These are phyloP conservation scores for Kurtzmaniella natalensis DNA, from an alignment of 1,139 yeast species.

Conservation along the genomic window DNA sequence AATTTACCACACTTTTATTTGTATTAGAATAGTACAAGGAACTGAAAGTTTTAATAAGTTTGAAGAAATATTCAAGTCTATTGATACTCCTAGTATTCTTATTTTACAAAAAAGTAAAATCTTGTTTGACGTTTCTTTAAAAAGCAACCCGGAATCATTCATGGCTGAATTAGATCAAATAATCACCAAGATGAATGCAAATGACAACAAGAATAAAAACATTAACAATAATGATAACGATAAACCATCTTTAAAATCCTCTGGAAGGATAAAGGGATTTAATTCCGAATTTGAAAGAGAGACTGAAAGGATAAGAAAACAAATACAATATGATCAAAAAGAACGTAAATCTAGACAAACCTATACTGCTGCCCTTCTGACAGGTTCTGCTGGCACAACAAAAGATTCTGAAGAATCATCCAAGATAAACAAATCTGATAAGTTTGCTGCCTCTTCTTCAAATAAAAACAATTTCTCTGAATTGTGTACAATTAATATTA, in stretches of 20 bases:
- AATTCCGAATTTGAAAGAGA: constrained; percentile 17
- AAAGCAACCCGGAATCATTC: constrained; percentile 20
- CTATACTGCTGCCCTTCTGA: no score
- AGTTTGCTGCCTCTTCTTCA: not conserved
- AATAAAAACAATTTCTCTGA: not conserved
- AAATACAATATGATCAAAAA: constrained; percentile 47
- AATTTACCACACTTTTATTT: constrained; percentile 24
- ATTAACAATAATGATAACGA: not conserved
- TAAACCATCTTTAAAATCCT: not conserved
- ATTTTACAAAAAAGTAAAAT: constrained; percentile 44
- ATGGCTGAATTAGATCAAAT: constrained; percentile 18
- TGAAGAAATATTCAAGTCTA: constrained; percentile 45
- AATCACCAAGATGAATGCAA: constrained; percentile 8
- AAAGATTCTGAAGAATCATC: no score
- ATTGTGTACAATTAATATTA: constrained; percentile 44
- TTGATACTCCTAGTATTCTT: constrained; percentile 45
- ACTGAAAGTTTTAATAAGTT: constrained; percentile 47
- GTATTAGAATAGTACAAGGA: constrained; percentile 41
- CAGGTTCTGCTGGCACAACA: no score
- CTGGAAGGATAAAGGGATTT: constrained; percentile 20
- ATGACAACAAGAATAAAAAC: not conserved
- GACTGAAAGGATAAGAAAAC: constrained; percentile 50
- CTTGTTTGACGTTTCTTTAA: constrained; percentile 37
- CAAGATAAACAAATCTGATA: no score
- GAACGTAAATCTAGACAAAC: constrained; percentile 28